Evolutionary conservation across 805 yeast genomes (phyloP).

Genomic region (Candida adriatica): DNA sequence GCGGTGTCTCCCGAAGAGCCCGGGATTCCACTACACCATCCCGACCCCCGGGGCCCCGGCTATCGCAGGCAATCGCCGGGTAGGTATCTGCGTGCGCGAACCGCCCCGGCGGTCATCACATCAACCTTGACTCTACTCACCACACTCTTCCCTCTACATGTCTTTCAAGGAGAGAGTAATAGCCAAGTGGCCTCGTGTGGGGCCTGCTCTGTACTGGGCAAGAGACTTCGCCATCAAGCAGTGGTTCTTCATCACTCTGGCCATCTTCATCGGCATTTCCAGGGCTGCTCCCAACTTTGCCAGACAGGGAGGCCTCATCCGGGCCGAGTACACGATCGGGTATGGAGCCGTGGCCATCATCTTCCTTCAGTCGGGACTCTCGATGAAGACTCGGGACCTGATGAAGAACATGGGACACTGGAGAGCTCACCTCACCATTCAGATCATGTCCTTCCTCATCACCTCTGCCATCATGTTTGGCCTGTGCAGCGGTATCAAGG

Average conservation of each 20-base stretch:
- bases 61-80: too few relatives aligned
- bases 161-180: neutral
- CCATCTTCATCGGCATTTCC: conserved; percentile 68
- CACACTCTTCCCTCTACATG: too few relatives aligned
- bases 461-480: conserved; percentile 71
- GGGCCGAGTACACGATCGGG: conserved; percentile 69
- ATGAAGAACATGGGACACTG: conserved; percentile 61
- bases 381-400: conserved; percentile 62
- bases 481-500: conserved; percentile 56
- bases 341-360: conserved; percentile 86
- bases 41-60: too few relatives aligned
- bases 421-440: conserved; percentile 75
- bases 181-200: conserved; percentile 4
- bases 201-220: conserved; percentile 7
- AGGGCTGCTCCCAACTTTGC: conserved; percentile 79
- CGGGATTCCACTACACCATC: too few relatives aligned
- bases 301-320: conserved; percentile 69
- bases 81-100: too few relatives aligned
- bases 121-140: too few relatives aligned
- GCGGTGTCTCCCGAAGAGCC: too few relatives aligned
- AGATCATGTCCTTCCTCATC: conserved; percentile 61
- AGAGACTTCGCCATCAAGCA: conserved; percentile 29
- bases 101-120: too few relatives aligned
- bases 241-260: conserved; percentile 75
- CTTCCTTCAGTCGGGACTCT: conserved; percentile 73